Conservation (phyloP, 2,329 filamentous ascomycete genomes). For the Fusarium liriodendri region DNA sequence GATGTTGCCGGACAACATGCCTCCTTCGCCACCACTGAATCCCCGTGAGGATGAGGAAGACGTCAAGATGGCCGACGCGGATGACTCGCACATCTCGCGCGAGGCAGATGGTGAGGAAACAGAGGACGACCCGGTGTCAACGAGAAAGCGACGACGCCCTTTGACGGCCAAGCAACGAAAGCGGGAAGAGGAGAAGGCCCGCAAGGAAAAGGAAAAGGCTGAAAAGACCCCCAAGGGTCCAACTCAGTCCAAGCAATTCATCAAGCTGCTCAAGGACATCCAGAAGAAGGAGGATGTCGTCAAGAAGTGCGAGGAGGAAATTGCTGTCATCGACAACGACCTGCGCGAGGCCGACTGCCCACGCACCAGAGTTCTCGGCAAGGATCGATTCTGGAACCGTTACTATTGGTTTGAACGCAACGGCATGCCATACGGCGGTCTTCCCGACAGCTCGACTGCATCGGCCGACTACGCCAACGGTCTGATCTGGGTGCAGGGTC, state of each 20-base stretch:
- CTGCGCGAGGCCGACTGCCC: constrained; percentile 94
- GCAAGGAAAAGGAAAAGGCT: constrained; percentile 64
- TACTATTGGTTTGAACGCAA: constrained; percentile 99
- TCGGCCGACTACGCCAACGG: constrained; percentile 92
- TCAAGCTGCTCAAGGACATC: constrained; percentile 88
- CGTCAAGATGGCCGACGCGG: constrained; percentile 70
- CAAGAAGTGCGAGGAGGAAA: constrained; percentile 84
- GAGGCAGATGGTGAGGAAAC: constrained; percentile 77
- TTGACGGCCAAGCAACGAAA: constrained; percentile 76
- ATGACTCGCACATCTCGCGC: constrained; percentile 67
- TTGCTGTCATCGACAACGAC: constrained; percentile 88
- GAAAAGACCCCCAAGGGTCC: constrained; percentile 71
- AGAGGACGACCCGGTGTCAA: constrained; percentile 72
- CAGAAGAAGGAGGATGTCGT: constrained; percentile 86
- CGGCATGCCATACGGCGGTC: constrained; percentile 93
- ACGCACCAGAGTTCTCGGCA: constrained; percentile 87
- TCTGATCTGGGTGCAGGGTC: constrained; percentile 95
- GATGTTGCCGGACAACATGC: constrained; percentile 77
- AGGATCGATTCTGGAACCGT: constrained; percentile 97
- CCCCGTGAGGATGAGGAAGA: constrained; percentile 64
- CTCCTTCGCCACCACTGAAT: constrained; percentile 69
- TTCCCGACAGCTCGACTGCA: constrained; percentile 89
- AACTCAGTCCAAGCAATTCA: constrained; percentile 88
- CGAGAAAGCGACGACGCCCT: constrained; percentile 67
- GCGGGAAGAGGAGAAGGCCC: constrained; percentile 79